Evolutionary conservation across 441 rosid genomes (phyloP).

Genomic region (Pelargonium exstipulatum): DNA sequence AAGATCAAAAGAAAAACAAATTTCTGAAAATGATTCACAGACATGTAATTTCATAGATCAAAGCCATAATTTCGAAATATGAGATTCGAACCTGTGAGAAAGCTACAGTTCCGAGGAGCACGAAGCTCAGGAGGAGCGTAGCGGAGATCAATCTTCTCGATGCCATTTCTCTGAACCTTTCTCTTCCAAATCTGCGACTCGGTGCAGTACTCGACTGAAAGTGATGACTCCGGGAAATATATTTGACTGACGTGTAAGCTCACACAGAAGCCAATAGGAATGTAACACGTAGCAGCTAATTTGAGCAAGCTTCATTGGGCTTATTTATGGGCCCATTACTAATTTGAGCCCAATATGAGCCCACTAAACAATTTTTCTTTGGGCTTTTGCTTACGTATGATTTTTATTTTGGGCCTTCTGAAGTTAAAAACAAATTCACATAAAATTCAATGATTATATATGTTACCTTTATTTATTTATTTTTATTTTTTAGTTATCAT

Average conservation of each 20-base stretch:
- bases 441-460: no score
- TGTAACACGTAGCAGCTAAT: neutral
- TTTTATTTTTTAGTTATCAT: no score
- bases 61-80: neutral
- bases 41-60: neutral
- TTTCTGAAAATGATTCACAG: neutral
- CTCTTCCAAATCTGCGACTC: neutral
- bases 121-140: conserved; percentile 1
- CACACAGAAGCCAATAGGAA: neutral
- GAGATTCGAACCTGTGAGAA: neutral
- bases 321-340: neutral
- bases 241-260: neutral
- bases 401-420: no score
- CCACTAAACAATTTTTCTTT: neutral
- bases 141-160: conserved; percentile 2
- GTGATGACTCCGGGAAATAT: neutral
- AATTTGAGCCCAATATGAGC: no score
- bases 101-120: neutral
- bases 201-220: neutral
- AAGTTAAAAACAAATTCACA: no score
- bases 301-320: neutral
- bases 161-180: neutral
- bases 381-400: neutral
- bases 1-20: neutral
- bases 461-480: no score